These are phyloP conservation scores for Curvularia sp. DNA, from an alignment of 2,329 filamentous ascomycete genomes.

Conservation along the genomic window DNA sequence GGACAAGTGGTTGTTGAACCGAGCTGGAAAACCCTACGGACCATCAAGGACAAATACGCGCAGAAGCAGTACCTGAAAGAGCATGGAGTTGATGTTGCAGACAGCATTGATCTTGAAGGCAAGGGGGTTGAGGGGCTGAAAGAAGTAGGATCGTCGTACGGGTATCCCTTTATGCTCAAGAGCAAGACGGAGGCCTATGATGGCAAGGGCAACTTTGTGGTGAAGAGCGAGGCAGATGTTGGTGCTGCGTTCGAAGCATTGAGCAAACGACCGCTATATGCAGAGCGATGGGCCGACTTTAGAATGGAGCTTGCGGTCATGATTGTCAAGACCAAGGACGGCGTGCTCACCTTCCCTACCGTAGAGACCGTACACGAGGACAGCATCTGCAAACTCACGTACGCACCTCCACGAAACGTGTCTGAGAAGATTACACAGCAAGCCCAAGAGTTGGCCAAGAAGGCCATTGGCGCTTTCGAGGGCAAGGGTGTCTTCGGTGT, in stretches of 20 bases:
- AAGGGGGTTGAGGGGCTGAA: constrained; percentile 67
- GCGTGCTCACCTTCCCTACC: constrained; percentile 77
- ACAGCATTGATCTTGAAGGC: constrained; percentile 71
- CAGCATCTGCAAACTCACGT: constrained; percentile 92
- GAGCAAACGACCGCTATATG: constrained; percentile 74
- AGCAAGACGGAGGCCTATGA: constrained; percentile 90
- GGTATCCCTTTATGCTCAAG: constrained; percentile 92
- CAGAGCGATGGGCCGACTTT: constrained; percentile 89
- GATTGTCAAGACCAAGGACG: constrained; percentile 87
- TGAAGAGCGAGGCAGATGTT: constrained; percentile 66
- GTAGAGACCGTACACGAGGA: constrained; percentile 97
- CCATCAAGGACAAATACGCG: constrained; percentile 91
- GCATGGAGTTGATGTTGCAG: constrained; percentile 74
- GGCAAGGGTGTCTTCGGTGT: constrained; percentile 95
- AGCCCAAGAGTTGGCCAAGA: constrained; percentile 78
- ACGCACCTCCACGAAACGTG: constrained; percentile 79
- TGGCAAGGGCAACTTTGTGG: constrained; percentile 77
- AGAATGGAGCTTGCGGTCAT: constrained; percentile 89
- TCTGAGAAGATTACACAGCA: constrained; percentile 65
- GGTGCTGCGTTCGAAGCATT: constrained; percentile 73
- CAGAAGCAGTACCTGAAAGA: constrained; percentile 82
- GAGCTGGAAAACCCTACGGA: constrained; percentile 82
- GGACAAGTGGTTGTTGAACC: constrained; percentile 73
- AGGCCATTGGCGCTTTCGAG: constrained; percentile 79
- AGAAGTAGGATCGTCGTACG: constrained; percentile 69